Conservation (phyloP, 2,329 filamentous ascomycete species). For the Exutisphaerella laricina region DNA sequence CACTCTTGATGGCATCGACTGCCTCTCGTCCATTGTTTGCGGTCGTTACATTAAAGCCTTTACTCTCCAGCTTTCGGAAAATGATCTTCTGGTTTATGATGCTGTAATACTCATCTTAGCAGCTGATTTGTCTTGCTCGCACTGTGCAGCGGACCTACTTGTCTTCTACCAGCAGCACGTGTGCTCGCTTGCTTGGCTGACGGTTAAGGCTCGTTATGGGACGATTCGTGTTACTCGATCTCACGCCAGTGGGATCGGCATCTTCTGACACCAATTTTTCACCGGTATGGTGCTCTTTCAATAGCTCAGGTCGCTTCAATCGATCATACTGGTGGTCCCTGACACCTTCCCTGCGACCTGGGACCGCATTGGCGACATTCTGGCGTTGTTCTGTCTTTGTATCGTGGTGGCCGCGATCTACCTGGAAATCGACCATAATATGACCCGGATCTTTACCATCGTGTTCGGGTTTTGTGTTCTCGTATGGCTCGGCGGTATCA, state of each 20-base stretch:
- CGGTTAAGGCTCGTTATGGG: slow-evolving; percentile 8
- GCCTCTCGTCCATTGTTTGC: slow-evolving; percentile 33
- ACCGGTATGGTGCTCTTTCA: slow-evolving; percentile 2
- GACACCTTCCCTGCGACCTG: slow-evolving; percentile 1
- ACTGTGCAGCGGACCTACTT: slow-evolving; percentile 10
- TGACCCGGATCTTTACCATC: not conserved
- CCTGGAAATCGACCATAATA: slow-evolving; percentile 4
- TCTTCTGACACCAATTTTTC: slow-evolving; percentile 11
- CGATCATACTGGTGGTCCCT: not conserved
- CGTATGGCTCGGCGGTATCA: slow-evolving; percentile 11
- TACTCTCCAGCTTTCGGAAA: slow-evolving; percentile 25
- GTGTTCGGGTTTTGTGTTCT: slow-evolving; percentile 2
- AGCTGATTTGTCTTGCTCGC: not conserved
- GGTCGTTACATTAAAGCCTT: slow-evolving; percentile 28
- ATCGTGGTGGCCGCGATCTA: slow-evolving; percentile 1
- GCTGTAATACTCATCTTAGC: slow-evolving; percentile 13
- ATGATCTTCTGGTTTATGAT: slow-evolving; percentile 33
- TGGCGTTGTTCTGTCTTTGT: not conserved
- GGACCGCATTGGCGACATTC: not conserved
- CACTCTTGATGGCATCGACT: slow-evolving; percentile 23
- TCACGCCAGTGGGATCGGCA: slow-evolving; percentile 18
- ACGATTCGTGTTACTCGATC: slow-evolving; percentile 20
- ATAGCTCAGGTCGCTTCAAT: not conserved
- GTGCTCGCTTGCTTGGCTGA: slow-evolving; percentile 8
- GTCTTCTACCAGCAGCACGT: slow-evolving; percentile 28